These are phyloP conservation scores for Areca catechu DNA, from an alignment of 176 grass and related monocot species.

Conservation along the genomic window DNA sequence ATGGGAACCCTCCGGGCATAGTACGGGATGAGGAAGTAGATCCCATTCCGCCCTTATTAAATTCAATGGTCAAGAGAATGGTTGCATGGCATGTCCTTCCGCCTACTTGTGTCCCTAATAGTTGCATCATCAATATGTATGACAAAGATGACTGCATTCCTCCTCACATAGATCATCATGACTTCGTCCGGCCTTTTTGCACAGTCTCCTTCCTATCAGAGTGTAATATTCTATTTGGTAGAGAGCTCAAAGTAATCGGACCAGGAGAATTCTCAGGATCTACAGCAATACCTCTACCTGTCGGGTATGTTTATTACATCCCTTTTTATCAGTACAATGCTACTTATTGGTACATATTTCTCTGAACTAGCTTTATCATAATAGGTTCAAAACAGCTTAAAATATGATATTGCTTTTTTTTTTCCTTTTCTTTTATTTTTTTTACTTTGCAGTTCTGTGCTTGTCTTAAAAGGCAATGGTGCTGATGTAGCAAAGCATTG, in stretches of 20 bases:
- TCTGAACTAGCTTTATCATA: too few species aligned
- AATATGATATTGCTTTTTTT: background rate
- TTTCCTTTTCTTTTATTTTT: background rate
- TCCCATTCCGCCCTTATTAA: slow-evolving; percentile 35
- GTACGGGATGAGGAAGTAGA: slow-evolving; percentile 33
- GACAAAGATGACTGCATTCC: slow-evolving; percentile 61
- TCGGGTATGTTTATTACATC: slow-evolving; percentile 14
- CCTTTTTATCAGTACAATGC: background rate
- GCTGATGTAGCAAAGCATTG: slow-evolving; percentile 68
- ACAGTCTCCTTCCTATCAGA: slow-evolving; percentile 54
- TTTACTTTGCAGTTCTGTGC: slow-evolving; percentile 35
- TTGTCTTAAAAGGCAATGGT: slow-evolving; percentile 44
- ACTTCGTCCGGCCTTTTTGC: slow-evolving; percentile 52
- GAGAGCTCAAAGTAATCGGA: slow-evolving; percentile 1
- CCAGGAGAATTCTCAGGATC: slow-evolving; percentile 40
- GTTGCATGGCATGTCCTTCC: slow-evolving; percentile 43
- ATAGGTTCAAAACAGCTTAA: too few species aligned
- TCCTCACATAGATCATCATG: slow-evolving; percentile 51
- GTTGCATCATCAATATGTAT: slow-evolving; percentile 68
- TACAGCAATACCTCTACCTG: slow-evolving; percentile 19
- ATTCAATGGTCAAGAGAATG: slow-evolving; percentile 34
- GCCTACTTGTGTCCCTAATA: slow-evolving; percentile 30
- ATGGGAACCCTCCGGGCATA: slow-evolving; percentile 47
- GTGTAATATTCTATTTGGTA: slow-evolving; percentile 39
- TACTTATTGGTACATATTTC: too few species aligned